Evolutionary conservation across 768 basidiomycete genomes (phyloP), one percentile per base, ranked within the genome.

Genomic region (Ramaria sp.): DNA sequence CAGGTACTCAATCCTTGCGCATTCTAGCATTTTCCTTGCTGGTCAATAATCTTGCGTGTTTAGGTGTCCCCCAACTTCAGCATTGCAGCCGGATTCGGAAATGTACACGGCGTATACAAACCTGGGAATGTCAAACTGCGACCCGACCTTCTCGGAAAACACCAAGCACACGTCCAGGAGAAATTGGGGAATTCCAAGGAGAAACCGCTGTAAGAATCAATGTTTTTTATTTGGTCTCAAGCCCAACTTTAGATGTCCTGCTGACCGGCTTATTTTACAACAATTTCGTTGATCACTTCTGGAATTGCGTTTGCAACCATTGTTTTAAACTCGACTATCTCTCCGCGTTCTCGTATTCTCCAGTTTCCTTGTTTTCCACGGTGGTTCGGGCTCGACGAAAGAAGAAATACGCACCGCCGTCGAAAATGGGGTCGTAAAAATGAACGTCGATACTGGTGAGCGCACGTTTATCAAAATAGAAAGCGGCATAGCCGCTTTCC

Each of bases 71-170:
- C 91, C 70, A 90, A 90, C 76, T 99, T 99, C 76, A 90, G 87
- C 64, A 97, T 98, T 67, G 96, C 96, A 33, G 96, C 96, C 64
- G 95, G 87, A 17, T 97, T 98, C 69, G 96, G 96, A 38, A 98
- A 99, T 73, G 96, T 98, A 33, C 95, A 99, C 71, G 95, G 95
- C 67, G 95, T 99, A 52, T 99, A 99, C 80, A 98, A 96, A 77
- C 91, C 93, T 42, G 96, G 96, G 59, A 99, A 99, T 71, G 96
- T 99, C 69, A 82, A 79, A 64, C 82, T 99, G 61, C 86, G 86
- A 63, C 96, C 96, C 17, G 91, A 88, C 62, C 79, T 99, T 60
- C 81, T 99, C 62, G 79, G 80, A 31, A 91, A 91, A 76, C 96
- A 99, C 76, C 96, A 99, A 73, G 69, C 69, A 24, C 83, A 81